phyloP scores from a whole-genome alignment of 495 filamentous ascomycete genomes.

The Aspergillus cristatus region DNA sequence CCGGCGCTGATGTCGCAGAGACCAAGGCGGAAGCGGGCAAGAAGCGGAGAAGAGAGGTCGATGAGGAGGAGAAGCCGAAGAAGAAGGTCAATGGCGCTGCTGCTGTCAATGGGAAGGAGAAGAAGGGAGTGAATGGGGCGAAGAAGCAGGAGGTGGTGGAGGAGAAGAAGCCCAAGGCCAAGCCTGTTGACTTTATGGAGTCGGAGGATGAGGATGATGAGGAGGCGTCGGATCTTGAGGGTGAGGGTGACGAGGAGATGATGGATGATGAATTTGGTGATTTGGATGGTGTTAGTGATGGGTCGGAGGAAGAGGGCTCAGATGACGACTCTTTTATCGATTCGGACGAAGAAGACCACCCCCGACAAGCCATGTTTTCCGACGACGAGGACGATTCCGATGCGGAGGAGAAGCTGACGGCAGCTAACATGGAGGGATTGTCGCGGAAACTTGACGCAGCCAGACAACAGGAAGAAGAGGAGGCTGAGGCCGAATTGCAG shows the following conservation, averaged over 20 bases:
- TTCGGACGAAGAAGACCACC: constrained; percentile 56
- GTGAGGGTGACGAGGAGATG: constrained; percentile 29
- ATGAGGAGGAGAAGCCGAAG: constrained; percentile 27
- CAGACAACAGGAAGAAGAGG: constrained; percentile 60
- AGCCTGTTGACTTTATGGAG: constrained; percentile 29
- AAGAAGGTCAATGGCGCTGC: constrained; percentile 36
- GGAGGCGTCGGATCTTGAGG: constrained; percentile 15
- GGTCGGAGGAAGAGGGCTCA: constrained; percentile 42
- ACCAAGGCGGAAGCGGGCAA: constrained; percentile 45
- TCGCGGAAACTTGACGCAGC: constrained; percentile 71
- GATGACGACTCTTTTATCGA: constrained; percentile 68
- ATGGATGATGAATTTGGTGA: constrained; percentile 49
- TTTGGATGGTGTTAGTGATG: constrained; percentile 38
- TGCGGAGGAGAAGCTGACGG: constrained; percentile 83
- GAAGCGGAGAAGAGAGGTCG: constrained; percentile 53
- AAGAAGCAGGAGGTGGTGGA: constrained; percentile 14
- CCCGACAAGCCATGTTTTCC: constrained; percentile 67
- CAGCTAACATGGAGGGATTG: constrained; percentile 90
- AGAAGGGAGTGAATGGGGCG: constrained; percentile 30
- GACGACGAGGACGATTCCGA: constrained; percentile 90
- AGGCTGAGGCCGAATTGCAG: constrained; percentile 55
- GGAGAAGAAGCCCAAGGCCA: constrained; percentile 23
- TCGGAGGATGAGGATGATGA: constrained; percentile 29
- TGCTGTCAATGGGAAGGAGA: constrained; percentile 23
- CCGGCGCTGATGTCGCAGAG: constrained; percentile 40